A percentile compares a stretch with the other conserved stretches of the same genome.
Evolutionary conservation across 495 filamentous ascomycete species (phyloP).

Genomic region (Aspergillus avenaceus): DNA sequence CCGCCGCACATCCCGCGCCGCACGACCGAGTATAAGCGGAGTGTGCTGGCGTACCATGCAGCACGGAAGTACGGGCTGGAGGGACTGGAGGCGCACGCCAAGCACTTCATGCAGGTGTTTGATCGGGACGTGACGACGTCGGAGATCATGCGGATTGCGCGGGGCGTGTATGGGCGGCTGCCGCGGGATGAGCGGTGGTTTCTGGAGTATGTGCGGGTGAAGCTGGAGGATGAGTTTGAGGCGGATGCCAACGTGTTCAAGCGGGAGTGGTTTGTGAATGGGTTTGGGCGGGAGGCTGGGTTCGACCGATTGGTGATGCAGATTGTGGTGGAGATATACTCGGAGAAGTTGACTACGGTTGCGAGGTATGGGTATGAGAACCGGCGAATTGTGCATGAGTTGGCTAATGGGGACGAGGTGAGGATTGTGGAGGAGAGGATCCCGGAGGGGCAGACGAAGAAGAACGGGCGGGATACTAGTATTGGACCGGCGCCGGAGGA

Average conservation of each 20-base stretch:
- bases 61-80: slow-evolving; percentile 2
- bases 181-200: slow-evolving; percentile 9
- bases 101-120: slow-evolving; percentile 6
- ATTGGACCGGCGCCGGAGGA: neutral
- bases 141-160: neutral
- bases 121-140: slow-evolving; percentile 1
- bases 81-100: neutral
- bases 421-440: neutral
- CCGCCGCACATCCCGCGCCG: neutral
- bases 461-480: neutral
- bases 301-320: slow-evolving; percentile 4
- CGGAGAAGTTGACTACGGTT: neutral
- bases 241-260: slow-evolving; percentile 4
- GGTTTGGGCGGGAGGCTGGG: neutral
- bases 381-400: neutral
- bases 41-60: neutral
- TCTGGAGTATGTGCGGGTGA: neutral
- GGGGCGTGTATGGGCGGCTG: slow-evolving; percentile 1
- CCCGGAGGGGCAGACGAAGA: neutral
- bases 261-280: neutral
- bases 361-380: neutral
- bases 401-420: neutral
- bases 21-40: slow-evolving; percentile 3
- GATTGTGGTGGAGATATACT: neutral
- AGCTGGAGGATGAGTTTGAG: slow-evolving; percentile 5